Evolutionary conservation across 2,329 filamentous ascomycete genomes (phyloP).

Genomic region (Colletotrichum sp.): DNA sequence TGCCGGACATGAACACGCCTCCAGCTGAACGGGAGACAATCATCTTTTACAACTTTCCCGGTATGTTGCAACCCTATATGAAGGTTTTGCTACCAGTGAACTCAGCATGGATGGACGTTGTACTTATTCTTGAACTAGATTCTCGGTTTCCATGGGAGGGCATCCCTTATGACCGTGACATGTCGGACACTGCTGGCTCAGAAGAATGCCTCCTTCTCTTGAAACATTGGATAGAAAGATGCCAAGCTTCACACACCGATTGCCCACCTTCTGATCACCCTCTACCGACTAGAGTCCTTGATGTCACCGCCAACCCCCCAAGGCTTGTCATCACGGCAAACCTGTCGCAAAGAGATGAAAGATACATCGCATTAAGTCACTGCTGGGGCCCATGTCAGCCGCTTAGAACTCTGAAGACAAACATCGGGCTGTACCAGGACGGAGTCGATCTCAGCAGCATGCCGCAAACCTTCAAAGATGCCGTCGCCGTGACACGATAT

Average conservation of each 20-base stretch:
- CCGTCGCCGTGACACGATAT: background rate
- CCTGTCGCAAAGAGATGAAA: background rate
- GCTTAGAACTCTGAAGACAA: fast-evolving
- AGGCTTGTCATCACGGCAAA: background rate
- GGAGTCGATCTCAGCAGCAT: background rate
- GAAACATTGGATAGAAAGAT: background rate
- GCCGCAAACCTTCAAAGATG: constrained; percentile 12
- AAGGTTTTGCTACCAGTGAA: background rate
- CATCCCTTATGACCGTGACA: background rate
- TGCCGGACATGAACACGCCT: background rate
- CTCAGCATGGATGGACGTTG: fast-evolving
- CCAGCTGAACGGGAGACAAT: background rate
- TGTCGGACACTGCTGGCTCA: background rate
- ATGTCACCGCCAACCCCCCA: background rate
- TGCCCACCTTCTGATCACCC: background rate
- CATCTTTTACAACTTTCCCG: background rate
- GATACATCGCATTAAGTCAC: background rate
- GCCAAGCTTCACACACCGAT: background rate
- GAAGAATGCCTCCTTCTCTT: background rate
- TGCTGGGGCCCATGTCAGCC: background rate
- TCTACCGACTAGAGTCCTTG: background rate
- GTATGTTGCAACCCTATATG: fast-evolving
- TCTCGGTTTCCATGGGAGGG: background rate
- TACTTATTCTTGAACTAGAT: background rate
- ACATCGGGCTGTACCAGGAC: background rate